phyloP scores from a whole-genome alignment of 176 grass and related monocot species.

The Elaeis guineensis region DNA sequence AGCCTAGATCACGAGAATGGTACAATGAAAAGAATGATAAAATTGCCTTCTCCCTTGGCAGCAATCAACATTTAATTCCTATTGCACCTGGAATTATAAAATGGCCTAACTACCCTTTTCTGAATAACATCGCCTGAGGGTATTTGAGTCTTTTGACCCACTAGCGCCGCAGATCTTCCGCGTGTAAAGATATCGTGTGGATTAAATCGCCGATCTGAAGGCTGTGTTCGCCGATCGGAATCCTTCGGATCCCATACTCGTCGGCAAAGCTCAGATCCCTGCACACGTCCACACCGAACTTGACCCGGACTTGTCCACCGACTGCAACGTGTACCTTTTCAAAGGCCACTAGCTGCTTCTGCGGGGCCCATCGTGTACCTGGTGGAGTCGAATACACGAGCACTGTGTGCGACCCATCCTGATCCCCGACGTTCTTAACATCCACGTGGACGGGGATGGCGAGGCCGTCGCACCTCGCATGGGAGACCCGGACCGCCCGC shows the following conservation, averaged over 20 bases:
- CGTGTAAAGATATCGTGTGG: constrained; percentile 35
- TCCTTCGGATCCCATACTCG: constrained; percentile 34
- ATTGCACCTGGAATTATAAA: too few species aligned
- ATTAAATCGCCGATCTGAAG: constrained; percentile 49
- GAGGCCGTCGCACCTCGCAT: constrained; percentile 42
- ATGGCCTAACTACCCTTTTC: too few species aligned
- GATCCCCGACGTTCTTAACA: constrained; percentile 43
- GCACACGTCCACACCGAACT: constrained; percentile 57
- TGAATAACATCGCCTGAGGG: too few species aligned
- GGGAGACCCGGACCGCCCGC: constrained; percentile 40
- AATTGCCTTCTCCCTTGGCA: too few species aligned
- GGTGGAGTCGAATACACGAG: constrained; percentile 47
- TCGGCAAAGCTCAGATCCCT: constrained; percentile 41
- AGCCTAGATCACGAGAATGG: too few species aligned
- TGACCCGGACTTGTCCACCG: constrained; percentile 34
- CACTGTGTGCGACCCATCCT: constrained; percentile 61
- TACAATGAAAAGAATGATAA: too few species aligned
- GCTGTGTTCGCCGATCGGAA: constrained; percentile 48
- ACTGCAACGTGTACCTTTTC: constrained; percentile 62
- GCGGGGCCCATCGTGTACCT: constrained; percentile 11
- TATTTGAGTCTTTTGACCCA: too few species aligned
- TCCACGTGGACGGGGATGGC: constrained; percentile 53
- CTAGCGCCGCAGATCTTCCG: not conserved
- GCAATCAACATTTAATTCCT: too few species aligned
- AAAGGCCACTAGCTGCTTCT: constrained; percentile 58